A percentile compares a stretch with the other conserved stretches of the same genome.
Conservation (phyloP, 208 protist genomes). For the Wallacemonas rigidus region DNA sequence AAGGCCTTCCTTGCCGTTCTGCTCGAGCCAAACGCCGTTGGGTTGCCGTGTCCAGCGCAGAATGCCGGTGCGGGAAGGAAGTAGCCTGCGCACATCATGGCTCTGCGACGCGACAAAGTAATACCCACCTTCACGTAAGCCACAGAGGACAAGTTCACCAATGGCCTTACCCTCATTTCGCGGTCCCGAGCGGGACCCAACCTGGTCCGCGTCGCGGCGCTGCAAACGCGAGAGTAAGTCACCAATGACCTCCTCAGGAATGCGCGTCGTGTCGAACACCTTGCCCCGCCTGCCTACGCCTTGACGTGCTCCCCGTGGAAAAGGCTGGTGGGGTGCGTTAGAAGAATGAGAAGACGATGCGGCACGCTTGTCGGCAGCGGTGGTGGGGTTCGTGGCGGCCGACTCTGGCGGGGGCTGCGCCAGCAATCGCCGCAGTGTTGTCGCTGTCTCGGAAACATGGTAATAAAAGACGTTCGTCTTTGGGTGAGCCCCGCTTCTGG, state of each 20-base stretch:
- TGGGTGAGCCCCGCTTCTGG: neutral
- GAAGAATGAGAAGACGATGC: too few species aligned
- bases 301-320: too few species aligned
- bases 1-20: constrained; percentile 29
- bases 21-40: constrained; percentile 71
- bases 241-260: constrained; percentile 9
- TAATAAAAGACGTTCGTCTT: constrained; percentile 11
- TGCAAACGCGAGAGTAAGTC: constrained; percentile 16
- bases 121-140: neutral
- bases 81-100: constrained; percentile 65
- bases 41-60: constrained; percentile 66
- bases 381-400: neutral
- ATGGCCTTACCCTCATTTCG: constrained; percentile 30
- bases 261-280: constrained; percentile 9
- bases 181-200: neutral
- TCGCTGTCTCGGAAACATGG: constrained; percentile 9
- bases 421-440: constrained; percentile 7
- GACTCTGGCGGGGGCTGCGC: neutral
- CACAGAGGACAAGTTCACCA: constrained; percentile 14
- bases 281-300: neutral
- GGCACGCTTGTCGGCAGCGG: too few species aligned
- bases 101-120: constrained; percentile 81
- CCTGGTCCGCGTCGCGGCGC: neutral
- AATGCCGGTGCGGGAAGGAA: constrained; percentile 49
- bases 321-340: too few species aligned